Evolutionary conservation across 106 monocot genomes (phyloP), one percentile per base, ranked within the genome.

Genomic region (Dendrobium officinale): DNA sequence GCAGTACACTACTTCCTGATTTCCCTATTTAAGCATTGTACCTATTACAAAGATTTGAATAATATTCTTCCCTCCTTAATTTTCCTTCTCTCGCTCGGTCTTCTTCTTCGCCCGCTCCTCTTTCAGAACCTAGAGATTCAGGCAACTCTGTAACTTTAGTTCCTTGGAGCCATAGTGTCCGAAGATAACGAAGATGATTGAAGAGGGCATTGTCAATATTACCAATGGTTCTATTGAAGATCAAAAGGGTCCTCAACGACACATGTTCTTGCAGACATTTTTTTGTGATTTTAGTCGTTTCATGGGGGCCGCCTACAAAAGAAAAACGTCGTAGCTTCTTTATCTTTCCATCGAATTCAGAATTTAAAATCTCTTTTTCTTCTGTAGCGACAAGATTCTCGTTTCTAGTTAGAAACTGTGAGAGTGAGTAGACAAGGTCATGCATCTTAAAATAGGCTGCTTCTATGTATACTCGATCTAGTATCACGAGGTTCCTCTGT

Each of bases 351-450:
- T 42, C 15, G 1, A 17, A n/a, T 24, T 19, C 9, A 16, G 24
- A 6, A 13, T 51, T 51, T 51, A 51, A 51, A 51, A 51, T 51
- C 2, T 51, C 51, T 13, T 16, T 45, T 45, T 45, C 13, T 51
- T 15, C 15, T 15, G 75, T 51, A 3, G 67, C 76, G 13, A 75
- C 73, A 42, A 47, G 51, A 24, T 22, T 44, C 68, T 84, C 84
- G 41, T 55, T 56, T 55, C 41, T 5, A 0, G 55, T 43, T 26
- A 81, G 24, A 42, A 20, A 37, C 13, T 67, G 40, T 26, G 72
- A 78, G 3, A 85, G 72, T 24, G 73, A 78, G 3, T 44, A 61
- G 5, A 82, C 4, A 11, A 86, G 67, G 56, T 86, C 82, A 61
- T 79, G 82, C 82, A 82, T 47, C 18, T 19, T 79, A 73, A 75